A percentile compares a stretch with the other conserved stretches of the same genome.
phyloP scores from a whole-genome alignment of 345 rosid genomes.

The Dimocarpus longan region DNA sequence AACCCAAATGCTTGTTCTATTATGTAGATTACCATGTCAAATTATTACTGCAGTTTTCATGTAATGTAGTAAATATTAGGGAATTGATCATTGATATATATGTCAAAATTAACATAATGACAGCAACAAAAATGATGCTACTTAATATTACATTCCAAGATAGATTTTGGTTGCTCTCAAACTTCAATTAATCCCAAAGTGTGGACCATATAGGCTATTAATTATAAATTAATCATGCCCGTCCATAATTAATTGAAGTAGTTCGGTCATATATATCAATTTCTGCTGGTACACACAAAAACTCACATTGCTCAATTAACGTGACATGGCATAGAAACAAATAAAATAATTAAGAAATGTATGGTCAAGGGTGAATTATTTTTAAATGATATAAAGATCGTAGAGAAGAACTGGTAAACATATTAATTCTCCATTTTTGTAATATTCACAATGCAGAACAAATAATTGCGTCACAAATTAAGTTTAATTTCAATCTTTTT shows the following conservation, averaged over 20 bases:
- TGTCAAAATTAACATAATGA: background rate
- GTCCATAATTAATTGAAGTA: background rate
- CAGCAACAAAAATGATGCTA: background rate
- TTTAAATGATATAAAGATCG: background rate
- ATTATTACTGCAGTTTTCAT: background rate
- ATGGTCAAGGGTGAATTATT: background rate
- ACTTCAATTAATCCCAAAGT: background rate
- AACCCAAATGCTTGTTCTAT: conserved; percentile 82
- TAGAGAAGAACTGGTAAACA: background rate
- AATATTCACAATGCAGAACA: background rate
- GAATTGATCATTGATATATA: background rate
- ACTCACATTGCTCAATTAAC: background rate
- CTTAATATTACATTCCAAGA: background rate
- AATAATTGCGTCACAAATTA: too few relatives aligned
- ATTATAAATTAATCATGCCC: too few relatives aligned
- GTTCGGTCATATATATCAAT: too few relatives aligned
- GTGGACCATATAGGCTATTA: background rate
- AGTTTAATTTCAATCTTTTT: too few relatives aligned
- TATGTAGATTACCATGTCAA: conserved; percentile 25
- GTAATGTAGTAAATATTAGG: background rate
- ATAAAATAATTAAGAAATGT: background rate
- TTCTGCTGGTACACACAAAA: background rate
- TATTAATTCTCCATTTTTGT: background rate
- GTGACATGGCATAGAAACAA: background rate
- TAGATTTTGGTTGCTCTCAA: background rate